Evolutionary conservation across 2,329 filamentous ascomycete species (phyloP).

Genomic region (Ceratocystis huliohia): DNA sequence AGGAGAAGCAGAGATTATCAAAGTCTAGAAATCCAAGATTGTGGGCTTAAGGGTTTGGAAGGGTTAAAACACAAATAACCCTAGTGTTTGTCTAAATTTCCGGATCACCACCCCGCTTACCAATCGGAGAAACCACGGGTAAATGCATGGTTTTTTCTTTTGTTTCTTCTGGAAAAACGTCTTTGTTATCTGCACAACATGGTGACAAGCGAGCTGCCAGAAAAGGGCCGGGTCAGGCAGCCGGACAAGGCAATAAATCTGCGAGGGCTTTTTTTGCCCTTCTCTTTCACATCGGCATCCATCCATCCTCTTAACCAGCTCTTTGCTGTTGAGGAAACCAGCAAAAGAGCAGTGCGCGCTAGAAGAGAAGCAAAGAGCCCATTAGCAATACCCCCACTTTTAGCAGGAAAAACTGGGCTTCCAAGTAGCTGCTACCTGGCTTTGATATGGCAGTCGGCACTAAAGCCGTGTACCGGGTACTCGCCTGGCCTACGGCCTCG

Average conservation of each 20-base stretch:
- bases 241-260: background rate
- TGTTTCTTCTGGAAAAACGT: background rate
- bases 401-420: background rate
- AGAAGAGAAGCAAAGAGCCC: background rate
- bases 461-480: conserved; percentile 4
- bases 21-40: background rate
- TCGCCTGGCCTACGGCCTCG: background rate
- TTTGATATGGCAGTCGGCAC: background rate
- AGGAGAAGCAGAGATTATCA: background rate
- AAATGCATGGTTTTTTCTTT: background rate
- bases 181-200: background rate
- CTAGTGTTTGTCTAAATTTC: background rate
- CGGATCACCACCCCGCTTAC: background rate
- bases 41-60: background rate
- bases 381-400: background rate
- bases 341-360: background rate
- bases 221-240: background rate
- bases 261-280: background rate
- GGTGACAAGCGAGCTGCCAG: conserved; percentile 2
- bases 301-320: background rate
- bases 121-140: background rate
- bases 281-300: background rate
- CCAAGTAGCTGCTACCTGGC: background rate
- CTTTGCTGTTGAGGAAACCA: background rate
- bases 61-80: background rate